Evolutionary conservation across 768 basidiomycete species (phyloP).

Genomic region (Suillus cothurnatus): DNA sequence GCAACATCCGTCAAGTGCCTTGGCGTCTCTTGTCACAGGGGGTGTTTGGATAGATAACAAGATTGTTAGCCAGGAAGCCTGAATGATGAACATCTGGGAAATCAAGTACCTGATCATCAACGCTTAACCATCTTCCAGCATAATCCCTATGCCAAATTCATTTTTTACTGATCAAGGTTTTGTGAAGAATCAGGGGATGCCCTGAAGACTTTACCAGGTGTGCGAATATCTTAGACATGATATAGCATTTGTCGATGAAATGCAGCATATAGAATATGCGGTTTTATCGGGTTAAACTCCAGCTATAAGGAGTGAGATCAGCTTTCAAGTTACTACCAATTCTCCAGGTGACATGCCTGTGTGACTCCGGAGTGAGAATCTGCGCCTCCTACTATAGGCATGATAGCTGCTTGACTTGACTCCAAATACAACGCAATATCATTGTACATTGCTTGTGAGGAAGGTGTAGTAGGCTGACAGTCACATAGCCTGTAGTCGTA

Average conservation of each 20-base stretch:
- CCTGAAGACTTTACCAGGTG: constrained; percentile 42
- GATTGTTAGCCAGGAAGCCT: constrained; percentile 2
- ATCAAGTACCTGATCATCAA: constrained; percentile 63
- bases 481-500: constrained; percentile 76
- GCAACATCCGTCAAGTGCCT: too few relatives aligned
- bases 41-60: too few relatives aligned
- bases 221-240: constrained; percentile 82
- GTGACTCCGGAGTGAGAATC: too few relatives aligned
- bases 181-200: not conserved
- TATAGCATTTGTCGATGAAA: constrained; percentile 63
- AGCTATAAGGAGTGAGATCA: constrained; percentile 45
- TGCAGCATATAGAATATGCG: constrained; percentile 75
- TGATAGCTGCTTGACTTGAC: constrained; percentile 53
- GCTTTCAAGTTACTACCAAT: not conserved
- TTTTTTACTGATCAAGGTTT: constrained; percentile 66
- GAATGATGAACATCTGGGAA: not conserved
- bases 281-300: constrained; percentile 74
- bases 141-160: constrained; percentile 77
- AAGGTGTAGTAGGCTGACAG: constrained; percentile 69
- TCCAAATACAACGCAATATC: constrained; percentile 75
- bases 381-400: constrained; percentile 67
- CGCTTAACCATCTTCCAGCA: constrained; percentile 60
- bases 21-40: too few relatives aligned
- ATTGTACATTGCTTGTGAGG: constrained; percentile 39
- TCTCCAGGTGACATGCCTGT: too few relatives aligned